Evolutionary conservation across 2,329 filamentous ascomycete genomes (phyloP), one percentile per base, ranked within the genome.

Genomic region (Penicillium hordei): DNA sequence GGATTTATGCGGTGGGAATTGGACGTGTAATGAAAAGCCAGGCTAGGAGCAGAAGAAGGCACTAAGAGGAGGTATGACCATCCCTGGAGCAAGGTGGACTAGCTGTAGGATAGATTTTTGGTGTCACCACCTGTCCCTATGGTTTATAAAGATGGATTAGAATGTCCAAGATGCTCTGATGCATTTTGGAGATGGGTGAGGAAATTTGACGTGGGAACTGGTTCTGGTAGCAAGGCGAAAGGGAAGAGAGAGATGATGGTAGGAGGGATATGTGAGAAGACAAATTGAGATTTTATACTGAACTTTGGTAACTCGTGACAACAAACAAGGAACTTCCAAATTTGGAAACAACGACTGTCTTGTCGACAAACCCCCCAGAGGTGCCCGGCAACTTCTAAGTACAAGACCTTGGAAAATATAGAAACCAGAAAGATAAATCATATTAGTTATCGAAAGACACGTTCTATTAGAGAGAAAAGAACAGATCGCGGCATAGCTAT

Each of bases 401-500:
- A 31, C 25, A 31, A 9, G 8, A 45, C 9, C 23, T 12, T 9
- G 6, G 10, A 36, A 25, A 38, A 33, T 25, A 33, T 23, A 36
- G 40, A 29, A 55, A 33, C 36, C 59, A 56, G 63, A 65, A 61
- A 42, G 52, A n/a, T n/a, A 19, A 34, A n/a, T 44, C 40, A 60
- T 48, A 67, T 65, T 63, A 65, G 60, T 54, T 57, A 54, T 52
- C 21, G n/a, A 52, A 61, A 55, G 44, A 51, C 46, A 62, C 53
- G 46, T 50, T 66, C 64, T 66, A 71, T 67, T 62, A 55, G 23
- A 39, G 23, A 39, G n/a, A 52, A 25, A 27, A 44, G 51, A 46
- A 52, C 42, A 52, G 43, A 61, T 50, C 50, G 45, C 52, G 57
- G 57, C 58, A 62, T 64, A 65, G 60, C 60, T 66, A 67, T 67